Percentiles rank a stretch among this genome's conserved stretches.
phyloP scores from a whole-genome alignment of 225 moss, liverwort and hornwort genomes.

The Ulota crispa region DNA sequence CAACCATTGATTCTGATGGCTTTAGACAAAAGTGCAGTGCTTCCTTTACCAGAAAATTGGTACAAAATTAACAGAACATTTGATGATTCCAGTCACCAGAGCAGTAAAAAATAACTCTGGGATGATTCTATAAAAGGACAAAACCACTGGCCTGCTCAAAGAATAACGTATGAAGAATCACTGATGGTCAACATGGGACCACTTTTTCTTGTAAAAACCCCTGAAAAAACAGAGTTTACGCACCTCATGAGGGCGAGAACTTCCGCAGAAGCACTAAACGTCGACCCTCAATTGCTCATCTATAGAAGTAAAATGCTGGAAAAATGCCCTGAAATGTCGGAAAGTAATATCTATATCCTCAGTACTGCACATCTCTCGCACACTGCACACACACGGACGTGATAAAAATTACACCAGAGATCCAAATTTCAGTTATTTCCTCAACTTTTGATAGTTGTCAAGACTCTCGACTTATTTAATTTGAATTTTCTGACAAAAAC shows the following conservation, averaged over 20 bases:
- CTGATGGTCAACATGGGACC: slow-evolving; percentile 32
- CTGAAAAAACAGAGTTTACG: slow-evolving; percentile 26
- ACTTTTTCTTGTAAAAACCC: slow-evolving; percentile 24
- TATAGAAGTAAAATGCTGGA: slow-evolving; percentile 59
- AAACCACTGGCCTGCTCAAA: slow-evolving; percentile 28
- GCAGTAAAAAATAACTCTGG: slow-evolving; percentile 42
- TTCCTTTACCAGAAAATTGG: slow-evolving; percentile 33
- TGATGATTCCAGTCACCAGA: slow-evolving; percentile 26
- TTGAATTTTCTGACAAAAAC: background rate
- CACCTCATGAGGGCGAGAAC: slow-evolving; percentile 12
- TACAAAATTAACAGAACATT: slow-evolving; percentile 14
- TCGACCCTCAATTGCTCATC: slow-evolving; percentile 68
- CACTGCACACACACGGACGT: slow-evolving; percentile 44
- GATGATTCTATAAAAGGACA: slow-evolving; percentile 35
- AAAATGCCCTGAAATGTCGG: slow-evolving; percentile 71
- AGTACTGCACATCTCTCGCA: slow-evolving; percentile 72
- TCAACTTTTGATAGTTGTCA: no score
- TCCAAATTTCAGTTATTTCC: background rate
- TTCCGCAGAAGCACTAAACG: slow-evolving; percentile 28
- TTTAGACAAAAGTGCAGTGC: slow-evolving; percentile 3
- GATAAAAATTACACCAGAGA: background rate
- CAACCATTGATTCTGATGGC: background rate
- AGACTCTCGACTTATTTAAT: no score
- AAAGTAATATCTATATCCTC: slow-evolving; percentile 63
- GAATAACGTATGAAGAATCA: slow-evolving; percentile 33